These are phyloP conservation scores for Scedosporium dehoogii DNA, from an alignment of 2,329 filamentous ascomycete species.

Conservation along the genomic window DNA sequence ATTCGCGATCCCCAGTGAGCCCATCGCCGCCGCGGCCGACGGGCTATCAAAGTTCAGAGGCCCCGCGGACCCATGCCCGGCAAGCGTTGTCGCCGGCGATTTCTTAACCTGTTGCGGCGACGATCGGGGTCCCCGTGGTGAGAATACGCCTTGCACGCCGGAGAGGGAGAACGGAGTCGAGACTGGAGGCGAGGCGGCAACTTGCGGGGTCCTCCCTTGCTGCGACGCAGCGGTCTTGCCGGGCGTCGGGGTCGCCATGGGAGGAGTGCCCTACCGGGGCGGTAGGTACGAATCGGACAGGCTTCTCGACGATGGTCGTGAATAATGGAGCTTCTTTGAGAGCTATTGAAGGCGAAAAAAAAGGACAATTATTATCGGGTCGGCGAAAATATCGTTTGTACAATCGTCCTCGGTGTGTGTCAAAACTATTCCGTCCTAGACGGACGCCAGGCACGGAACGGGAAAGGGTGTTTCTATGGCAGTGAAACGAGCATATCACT, in stretches of 20 bases:
- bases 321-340: too few relatives aligned
- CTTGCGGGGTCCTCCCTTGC: slow-evolving; percentile 35
- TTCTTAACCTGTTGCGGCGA: slow-evolving; percentile 58
- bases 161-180: slow-evolving; percentile 53
- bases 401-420: too few relatives aligned
- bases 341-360: too few relatives aligned
- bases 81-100: slow-evolving; percentile 46
- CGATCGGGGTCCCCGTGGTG: slow-evolving; percentile 42
- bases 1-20: slow-evolving; percentile 38
- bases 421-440: too few relatives aligned
- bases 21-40: slow-evolving; percentile 51
- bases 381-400: too few relatives aligned
- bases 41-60: slow-evolving; percentile 53
- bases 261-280: background rate
- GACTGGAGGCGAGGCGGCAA: slow-evolving; percentile 53
- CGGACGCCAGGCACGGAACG: too few relatives aligned
- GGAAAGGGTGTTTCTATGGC: too few relatives aligned
- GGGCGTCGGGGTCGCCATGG: slow-evolving; percentile 40
- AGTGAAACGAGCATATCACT: too few relatives aligned
- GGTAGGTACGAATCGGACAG: too few relatives aligned
- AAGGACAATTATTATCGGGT: too few relatives aligned
- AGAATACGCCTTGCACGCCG: slow-evolving; percentile 42
- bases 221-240: slow-evolving; percentile 35
- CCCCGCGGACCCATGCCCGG: slow-evolving; percentile 32
- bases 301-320: too few relatives aligned